A percentile compares a stretch with the other conserved stretches of the same genome.
These are phyloP conservation scores for Eucalyptus virginea DNA, from an alignment of 345 rosid genomes.

Conservation along the genomic window DNA sequence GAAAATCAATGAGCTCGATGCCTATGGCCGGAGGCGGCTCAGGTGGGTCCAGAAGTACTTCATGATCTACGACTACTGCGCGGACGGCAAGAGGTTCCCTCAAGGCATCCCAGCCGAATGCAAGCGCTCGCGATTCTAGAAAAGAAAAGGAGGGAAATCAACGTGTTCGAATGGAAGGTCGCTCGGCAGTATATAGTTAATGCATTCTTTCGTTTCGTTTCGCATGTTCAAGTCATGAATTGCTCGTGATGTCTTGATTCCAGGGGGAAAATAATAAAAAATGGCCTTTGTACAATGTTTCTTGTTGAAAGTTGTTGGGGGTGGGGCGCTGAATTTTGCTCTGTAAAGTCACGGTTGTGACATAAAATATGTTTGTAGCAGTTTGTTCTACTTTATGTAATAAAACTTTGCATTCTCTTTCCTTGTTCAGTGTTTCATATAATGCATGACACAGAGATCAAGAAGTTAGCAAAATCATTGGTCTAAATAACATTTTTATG, in stretches of 20 bases:
- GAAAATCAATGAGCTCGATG: slow-evolving; percentile 15
- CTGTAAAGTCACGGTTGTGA: background rate
- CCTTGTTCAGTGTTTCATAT: background rate
- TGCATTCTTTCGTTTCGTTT: background rate
- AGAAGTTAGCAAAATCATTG: background rate
- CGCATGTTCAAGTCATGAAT: background rate
- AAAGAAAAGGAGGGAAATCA: background rate
- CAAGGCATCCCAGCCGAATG: slow-evolving; percentile 42
- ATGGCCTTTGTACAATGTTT: background rate
- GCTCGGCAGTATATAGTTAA: background rate
- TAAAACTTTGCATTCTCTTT: background rate
- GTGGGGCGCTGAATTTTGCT: background rate
- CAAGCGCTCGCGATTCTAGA: background rate
- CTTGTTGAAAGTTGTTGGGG: background rate
- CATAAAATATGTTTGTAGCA: background rate
- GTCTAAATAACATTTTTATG: background rate
- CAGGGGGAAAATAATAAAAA: background rate
- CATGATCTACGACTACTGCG: slow-evolving; percentile 50
- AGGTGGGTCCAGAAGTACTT: slow-evolving; percentile 39
- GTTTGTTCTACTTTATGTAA: background rate
- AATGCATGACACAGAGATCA: background rate
- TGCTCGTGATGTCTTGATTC: background rate
- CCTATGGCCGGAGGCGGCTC: slow-evolving; percentile 11
- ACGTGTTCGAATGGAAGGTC: background rate
- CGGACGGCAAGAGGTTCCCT: slow-evolving; percentile 37